Evolutionary conservation across 2,329 filamentous ascomycete genomes (phyloP), one percentile per base, ranked within the genome.

Genomic region (Xylariomycetidae sp.): DNA sequence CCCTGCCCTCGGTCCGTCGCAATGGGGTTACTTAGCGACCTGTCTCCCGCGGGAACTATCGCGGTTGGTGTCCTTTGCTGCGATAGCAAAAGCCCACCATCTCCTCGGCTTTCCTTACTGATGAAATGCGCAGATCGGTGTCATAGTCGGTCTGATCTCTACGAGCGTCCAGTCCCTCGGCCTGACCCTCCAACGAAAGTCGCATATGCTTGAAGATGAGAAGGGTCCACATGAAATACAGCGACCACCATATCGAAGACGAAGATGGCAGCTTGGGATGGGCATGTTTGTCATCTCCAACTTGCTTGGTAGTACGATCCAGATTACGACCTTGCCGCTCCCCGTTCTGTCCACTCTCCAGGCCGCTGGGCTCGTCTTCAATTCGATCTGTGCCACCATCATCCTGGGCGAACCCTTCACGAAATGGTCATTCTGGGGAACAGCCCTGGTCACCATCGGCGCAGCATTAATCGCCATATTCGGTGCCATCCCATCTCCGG

Each of bases 251-350:
- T 93, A 95, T 63, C 82, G 83, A 54, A 77, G 92, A 53, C 77
- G 89, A 52, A 76, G 88, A 72, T 98, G 92, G 92, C 92, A 95
- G 74, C 68, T 93, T 42, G 92, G 92, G 37, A 96, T 98, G 89
- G 78, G 80, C 56, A 92, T 98, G 79, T 98, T 98, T 63, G 79
- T 98, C 46, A 71, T 94, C 47, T 86, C 92, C 42, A 98, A 98
- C 58, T 73, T 98, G 35, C 72, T 96, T 35, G 92, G 92, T 39
- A 95, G 89, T 64, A 90, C 87, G 23, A 92, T 98, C 38, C 92
- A 98, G 63, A 96, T 98, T 57, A 95, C 92, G 19, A 95, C 90
- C 1, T 71, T 98, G 27, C 92, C 92, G 12, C 70, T 98, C 15
- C 92, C 92, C 14, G 88, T 98, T 5, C 75, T 98, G 20, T 96